Percentiles rank a stretch among this genome's conserved stretches.
These are phyloP conservation scores for Rubia yunnanensis DNA, from an alignment of 257 asterid genomes.

Conservation along the genomic window DNA sequence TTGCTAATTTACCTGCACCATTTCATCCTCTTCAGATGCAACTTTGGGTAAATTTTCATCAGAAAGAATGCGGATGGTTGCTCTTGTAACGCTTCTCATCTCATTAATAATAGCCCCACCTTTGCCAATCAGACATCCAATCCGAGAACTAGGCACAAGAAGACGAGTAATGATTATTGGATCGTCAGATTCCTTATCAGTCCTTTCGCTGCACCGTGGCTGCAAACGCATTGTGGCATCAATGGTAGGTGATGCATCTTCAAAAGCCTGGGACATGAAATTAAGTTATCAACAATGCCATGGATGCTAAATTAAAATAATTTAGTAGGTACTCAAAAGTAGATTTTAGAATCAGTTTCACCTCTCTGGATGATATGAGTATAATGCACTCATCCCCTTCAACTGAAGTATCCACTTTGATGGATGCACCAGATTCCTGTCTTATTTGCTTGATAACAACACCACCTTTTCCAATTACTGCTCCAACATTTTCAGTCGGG, in stretches of 20 bases:
- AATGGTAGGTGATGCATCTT: conserved; percentile 66
- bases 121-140: conserved; percentile 89
- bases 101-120: conserved; percentile 78
- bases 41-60: conserved; percentile 71
- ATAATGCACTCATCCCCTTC: conserved; percentile 77
- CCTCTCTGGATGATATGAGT: conserved; percentile 79
- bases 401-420: conserved; percentile 59
- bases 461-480: conserved; percentile 91
- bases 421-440: conserved; percentile 81
- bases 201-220: conserved; percentile 68
- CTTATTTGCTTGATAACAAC: conserved; percentile 64
- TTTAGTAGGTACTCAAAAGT: no score
- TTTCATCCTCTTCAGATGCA: conserved; percentile 74
- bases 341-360: conserved; percentile 16
- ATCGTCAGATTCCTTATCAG: conserved; percentile 53
- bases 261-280: conserved; percentile 42
- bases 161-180: conserved; percentile 54
- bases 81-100: conserved; percentile 69
- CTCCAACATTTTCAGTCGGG: conserved; percentile 71
- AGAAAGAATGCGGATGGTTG: conserved; percentile 63
- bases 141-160: conserved; percentile 56
- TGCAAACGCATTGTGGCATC: conserved; percentile 79
- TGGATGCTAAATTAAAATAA: no score
- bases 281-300: conserved; percentile 10
- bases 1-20: conserved; percentile 67